Conservation (phyloP, 495 filamentous ascomycete species). For the Aeminium ludgeri region DNA sequence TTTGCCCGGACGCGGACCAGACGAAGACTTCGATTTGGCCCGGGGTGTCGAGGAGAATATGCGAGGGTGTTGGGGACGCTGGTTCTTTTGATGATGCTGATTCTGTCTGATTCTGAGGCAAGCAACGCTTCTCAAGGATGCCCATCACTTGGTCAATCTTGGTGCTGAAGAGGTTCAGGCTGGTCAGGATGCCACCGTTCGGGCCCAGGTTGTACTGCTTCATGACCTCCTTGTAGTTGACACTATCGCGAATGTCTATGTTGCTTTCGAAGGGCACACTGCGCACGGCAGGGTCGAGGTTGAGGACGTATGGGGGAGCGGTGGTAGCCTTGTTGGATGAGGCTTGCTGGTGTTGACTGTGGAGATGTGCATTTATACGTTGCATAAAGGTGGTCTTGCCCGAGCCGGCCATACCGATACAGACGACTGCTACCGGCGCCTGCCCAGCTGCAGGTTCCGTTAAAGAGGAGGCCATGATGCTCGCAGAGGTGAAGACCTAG, state of each 20-base stretch:
- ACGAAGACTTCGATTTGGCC: conserved; percentile 98
- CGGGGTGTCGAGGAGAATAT: conserved; percentile 86
- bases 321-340: conserved; percentile 3
- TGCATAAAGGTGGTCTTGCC: conserved; percentile 99
- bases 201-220: conserved; percentile 94
- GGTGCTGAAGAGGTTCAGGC: conserved; percentile 87
- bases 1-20: conserved; percentile 85
- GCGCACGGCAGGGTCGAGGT: conserved; percentile 88
- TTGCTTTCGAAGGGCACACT: conserved; percentile 95
- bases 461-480: conserved; percentile 16
- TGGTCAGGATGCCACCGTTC: conserved; percentile 95
- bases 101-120: conserved; percentile 13
- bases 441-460: background rate
- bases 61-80: conserved; percentile 43
- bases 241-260: conserved; percentile 92
- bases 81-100: conserved; percentile 29
- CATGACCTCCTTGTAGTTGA: conserved; percentile 99
- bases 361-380: conserved; percentile 79
- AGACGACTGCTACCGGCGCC: conserved; percentile 61
- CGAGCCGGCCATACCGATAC: conserved; percentile 94
- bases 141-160: conserved; percentile 89
- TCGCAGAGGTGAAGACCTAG: no score
- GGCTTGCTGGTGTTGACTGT: conserved; percentile 36
- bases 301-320: conserved; percentile 77
- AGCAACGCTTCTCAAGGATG: conserved; percentile 66